Conservation (phyloP, 1,139 yeast species). For the Sugiyamaella novakii region DNA sequence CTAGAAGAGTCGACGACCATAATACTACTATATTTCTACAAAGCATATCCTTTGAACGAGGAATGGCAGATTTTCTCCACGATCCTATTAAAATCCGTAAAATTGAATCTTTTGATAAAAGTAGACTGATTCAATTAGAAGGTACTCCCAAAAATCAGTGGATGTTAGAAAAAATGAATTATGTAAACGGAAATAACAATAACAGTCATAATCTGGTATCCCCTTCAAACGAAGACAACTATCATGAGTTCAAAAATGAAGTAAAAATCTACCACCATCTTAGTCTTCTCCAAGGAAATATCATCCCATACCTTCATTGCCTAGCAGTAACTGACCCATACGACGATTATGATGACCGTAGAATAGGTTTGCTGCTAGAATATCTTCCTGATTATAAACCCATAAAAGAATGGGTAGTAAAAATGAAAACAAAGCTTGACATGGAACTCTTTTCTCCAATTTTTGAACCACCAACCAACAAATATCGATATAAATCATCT, state of each 20-base stretch:
- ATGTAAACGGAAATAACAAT: slow-evolving; percentile 8
- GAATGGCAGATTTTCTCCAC: slow-evolving; percentile 8
- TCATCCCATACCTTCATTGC: slow-evolving; percentile 27
- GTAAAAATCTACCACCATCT: slow-evolving; percentile 23
- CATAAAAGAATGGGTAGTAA: slow-evolving; percentile 25
- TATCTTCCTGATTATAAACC: slow-evolving; percentile 21
- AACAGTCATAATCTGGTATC: not conserved
- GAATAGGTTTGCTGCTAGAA: slow-evolving; percentile 27
- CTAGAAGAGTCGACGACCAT: slow-evolving; percentile 11
- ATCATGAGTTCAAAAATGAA: slow-evolving; percentile 17
- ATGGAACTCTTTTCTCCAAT: slow-evolving; percentile 9
- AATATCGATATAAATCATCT: not conserved
- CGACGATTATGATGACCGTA: slow-evolving; percentile 23
- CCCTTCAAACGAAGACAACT: not conserved
- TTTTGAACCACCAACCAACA: not conserved
- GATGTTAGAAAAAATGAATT: slow-evolving; percentile 14
- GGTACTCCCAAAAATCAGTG: slow-evolving; percentile 2
- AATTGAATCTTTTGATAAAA: not conserved
- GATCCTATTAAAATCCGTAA: not conserved
- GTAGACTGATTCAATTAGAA: slow-evolving; percentile 9
- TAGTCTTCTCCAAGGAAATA: slow-evolving; percentile 27
- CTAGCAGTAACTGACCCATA: slow-evolving; percentile 28
- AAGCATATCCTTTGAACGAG: slow-evolving; percentile 1
- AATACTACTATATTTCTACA: slow-evolving; percentile 4
- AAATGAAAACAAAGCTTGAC: not conserved